Conservation (phyloP, 768 basidiomycete genomes). For the Tremella mesenterica region DNA sequence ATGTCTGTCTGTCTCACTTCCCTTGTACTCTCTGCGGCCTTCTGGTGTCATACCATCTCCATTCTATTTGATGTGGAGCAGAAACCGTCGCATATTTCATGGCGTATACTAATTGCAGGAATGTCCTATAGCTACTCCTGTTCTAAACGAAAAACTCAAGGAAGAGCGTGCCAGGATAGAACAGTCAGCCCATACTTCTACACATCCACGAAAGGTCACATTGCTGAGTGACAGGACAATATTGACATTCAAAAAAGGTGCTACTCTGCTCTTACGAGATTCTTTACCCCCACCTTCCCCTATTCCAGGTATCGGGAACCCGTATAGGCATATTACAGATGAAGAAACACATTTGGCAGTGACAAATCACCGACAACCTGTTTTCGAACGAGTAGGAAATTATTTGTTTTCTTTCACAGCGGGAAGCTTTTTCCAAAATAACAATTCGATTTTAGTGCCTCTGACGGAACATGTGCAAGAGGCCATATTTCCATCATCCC, state of each 20-base stretch:
- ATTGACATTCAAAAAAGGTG: conserved; percentile 70
- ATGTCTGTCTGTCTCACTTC: no score
- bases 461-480: conserved; percentile 75
- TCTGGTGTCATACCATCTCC: no score
- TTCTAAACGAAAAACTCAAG: conserved; percentile 62
- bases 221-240: conserved; percentile 64
- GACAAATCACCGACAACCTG: conserved; percentile 66
- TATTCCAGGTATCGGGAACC: conserved; percentile 9
- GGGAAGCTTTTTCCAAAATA: conserved; percentile 98
- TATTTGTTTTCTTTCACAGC: conserved; percentile 54
- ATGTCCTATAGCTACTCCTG: conserved; percentile 78
- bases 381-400: conserved; percentile 76
- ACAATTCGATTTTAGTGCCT: conserved; percentile 79
- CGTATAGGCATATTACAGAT: conserved; percentile 10
- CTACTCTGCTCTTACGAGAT: conserved; percentile 82
- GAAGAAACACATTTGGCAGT: conserved; percentile 60
- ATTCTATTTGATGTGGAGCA: no score
- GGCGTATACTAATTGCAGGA: conserved; percentile 51
- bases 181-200: conserved; percentile 37
- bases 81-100: no score
- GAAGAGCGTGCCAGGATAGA: conserved; percentile 59
- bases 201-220: not conserved
- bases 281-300: conserved; percentile 49
- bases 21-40: no score
- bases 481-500: conserved; percentile 31